Percentiles rank a stretch among this genome's conserved stretches.
These are phyloP conservation scores for Neospermospora avenae DNA, from an alignment of 2,329 filamentous ascomycete genomes.

Conservation along the genomic window DNA sequence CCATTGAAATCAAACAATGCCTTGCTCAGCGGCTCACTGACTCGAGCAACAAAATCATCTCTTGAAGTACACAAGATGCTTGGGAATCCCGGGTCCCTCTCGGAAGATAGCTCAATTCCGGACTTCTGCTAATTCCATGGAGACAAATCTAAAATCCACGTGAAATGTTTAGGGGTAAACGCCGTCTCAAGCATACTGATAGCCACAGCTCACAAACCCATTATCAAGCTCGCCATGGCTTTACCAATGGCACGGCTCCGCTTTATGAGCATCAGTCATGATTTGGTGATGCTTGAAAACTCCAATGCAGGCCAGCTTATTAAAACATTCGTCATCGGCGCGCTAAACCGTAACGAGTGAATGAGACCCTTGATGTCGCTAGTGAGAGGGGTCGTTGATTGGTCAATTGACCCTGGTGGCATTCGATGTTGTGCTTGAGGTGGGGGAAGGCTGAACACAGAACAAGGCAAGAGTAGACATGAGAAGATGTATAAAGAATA, in stretches of 20 bases:
- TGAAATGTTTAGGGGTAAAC: neutral
- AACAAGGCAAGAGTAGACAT: neutral
- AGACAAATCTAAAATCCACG: neutral
- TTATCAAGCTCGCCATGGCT: neutral
- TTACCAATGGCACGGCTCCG: neutral
- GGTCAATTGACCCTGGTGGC: slow-evolving; percentile 1
- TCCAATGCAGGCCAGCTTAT: slow-evolving; percentile 3
- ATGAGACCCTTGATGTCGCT: neutral
- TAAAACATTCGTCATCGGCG: slow-evolving; percentile 4
- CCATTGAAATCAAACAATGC: neutral
- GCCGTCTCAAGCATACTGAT: neutral
- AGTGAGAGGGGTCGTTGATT: neutral
- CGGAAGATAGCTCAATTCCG: neutral
- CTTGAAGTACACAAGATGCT: neutral
- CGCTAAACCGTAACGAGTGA: neutral
- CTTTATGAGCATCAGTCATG: slow-evolving; percentile 12
- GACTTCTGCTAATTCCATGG: neutral
- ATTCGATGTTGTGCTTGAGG: neutral
- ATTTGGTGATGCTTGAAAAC: slow-evolving; percentile 5
- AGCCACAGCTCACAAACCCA: neutral
- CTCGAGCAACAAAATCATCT: neutral
- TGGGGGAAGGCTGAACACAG: neutral
- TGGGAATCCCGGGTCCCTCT: neutral
- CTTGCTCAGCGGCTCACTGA: neutral
- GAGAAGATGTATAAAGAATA: slow-evolving; percentile 1